A percentile compares a stretch with the other conserved stretches of the same genome.
These are phyloP conservation scores for Poteriospumella lacustris DNA, from an alignment of 108 stramenopile species.

Conservation along the genomic window DNA sequence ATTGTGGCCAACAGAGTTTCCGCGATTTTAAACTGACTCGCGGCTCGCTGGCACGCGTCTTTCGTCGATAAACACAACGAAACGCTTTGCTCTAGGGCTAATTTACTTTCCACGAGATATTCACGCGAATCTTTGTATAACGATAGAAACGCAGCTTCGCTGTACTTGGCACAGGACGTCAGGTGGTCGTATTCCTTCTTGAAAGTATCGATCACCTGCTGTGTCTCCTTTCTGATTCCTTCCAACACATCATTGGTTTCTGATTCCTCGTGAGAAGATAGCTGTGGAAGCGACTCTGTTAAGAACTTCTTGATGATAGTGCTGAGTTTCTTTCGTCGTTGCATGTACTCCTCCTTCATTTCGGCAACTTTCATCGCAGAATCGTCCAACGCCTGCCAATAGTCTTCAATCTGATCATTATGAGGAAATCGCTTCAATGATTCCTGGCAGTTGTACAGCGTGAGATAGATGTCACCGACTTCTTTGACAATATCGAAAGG, in stretches of 20 bases:
- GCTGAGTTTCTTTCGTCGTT: not conserved
- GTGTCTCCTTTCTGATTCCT: not conserved
- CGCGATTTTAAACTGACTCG: too few species aligned
- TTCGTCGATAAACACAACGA: too few species aligned
- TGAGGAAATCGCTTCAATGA: not conserved
- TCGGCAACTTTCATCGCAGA: not conserved
- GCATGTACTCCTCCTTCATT: not conserved
- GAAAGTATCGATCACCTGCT: not conserved
- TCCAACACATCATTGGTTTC: not conserved
- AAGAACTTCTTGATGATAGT: not conserved
- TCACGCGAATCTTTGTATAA: not conserved
- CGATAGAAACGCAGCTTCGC: not conserved
- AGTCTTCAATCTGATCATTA: not conserved
- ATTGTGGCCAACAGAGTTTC: too few species aligned
- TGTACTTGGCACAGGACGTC: not conserved
- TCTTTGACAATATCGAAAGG: not conserved
- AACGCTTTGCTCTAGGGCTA: too few species aligned
- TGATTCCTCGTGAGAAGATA: not conserved
- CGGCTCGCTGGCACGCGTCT: too few species aligned
- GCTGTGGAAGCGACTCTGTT: not conserved
- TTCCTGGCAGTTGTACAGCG: not conserved
- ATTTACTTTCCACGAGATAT: too few species aligned
- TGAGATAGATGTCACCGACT: not conserved
- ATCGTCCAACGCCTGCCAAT: not conserved
- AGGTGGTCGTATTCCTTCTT: conserved; percentile 3